phyloP scores from a whole-genome alignment of 345 rosid genomes.

The Euphorbia peplus region DNA sequence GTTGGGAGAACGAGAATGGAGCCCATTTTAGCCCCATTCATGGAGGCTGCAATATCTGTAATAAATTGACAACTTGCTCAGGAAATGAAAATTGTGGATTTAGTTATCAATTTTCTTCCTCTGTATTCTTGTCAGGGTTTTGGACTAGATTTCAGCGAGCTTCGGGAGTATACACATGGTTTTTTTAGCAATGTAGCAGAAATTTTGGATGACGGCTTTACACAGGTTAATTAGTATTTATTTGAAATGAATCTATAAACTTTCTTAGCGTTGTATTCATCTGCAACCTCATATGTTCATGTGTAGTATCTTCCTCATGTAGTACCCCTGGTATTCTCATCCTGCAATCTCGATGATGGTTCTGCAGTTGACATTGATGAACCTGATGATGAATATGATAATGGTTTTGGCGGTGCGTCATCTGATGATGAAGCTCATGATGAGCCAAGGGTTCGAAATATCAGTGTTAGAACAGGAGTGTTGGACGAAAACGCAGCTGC shows the following conservation, averaged over 20 bases:
- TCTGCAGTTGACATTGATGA: constrained; percentile 89
- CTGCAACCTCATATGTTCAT: constrained; percentile 18
- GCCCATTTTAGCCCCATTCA: constrained; percentile 72
- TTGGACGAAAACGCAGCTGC: constrained; percentile 99
- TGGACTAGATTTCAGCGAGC: constrained; percentile 88
- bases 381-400: constrained; percentile 82
- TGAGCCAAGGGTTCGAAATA: constrained; percentile 90
- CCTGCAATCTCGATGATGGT: constrained; percentile 99
- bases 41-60: constrained; percentile 97
- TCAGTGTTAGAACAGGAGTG: constrained; percentile 95
- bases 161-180: constrained; percentile 97
- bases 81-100: not conserved
- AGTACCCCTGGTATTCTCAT: constrained; percentile 77
- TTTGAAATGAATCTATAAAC: constrained; percentile 12
- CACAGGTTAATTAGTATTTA: constrained; percentile 52
- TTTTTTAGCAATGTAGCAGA: constrained; percentile 97
- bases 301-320: constrained; percentile 90
- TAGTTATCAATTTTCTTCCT: constrained; percentile 13
- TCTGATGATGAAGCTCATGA: constrained; percentile 99
- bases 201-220: constrained; percentile 81
- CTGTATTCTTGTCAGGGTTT: constrained; percentile 59
- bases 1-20: constrained; percentile 85
- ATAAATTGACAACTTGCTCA: constrained; percentile 23
- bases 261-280: constrained; percentile 13
- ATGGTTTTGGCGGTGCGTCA: constrained; percentile 88